These are phyloP conservation scores for Stachybotrys chartarum DNA, from an alignment of 2,329 filamentous ascomycete genomes.

Conservation along the genomic window DNA sequence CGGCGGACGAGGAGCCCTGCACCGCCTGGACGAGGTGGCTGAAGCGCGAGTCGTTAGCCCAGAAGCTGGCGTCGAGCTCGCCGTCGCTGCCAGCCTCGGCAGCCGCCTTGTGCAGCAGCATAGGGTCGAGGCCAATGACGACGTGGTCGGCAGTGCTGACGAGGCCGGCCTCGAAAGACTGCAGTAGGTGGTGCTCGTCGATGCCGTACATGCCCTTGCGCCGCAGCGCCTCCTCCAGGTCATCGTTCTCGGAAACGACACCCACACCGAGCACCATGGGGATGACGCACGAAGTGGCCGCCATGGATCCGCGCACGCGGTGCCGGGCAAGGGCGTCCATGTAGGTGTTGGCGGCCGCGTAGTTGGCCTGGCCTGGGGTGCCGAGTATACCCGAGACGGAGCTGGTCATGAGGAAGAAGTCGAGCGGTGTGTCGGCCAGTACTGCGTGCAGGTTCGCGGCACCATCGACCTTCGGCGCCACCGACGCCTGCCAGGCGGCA, in stretches of 20 bases:
- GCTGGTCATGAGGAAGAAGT: background rate
- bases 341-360: conserved; percentile 20
- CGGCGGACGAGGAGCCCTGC: conserved; percentile 2
- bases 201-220: conserved; percentile 5
- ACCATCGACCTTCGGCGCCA: conserved; percentile 23
- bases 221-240: background rate
- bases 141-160: conserved; percentile 9
- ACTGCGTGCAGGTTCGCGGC: conserved; percentile 15
- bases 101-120: conserved; percentile 4
- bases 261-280: conserved; percentile 4
- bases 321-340: conserved; percentile 15
- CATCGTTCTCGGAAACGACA: background rate
- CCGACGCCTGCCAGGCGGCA: conserved; percentile 11
- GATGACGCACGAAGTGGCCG: background rate
- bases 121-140: conserved; percentile 18
- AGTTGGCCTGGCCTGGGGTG: conserved; percentile 14
- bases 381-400: conserved; percentile 15
- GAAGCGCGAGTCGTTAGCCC: conserved; percentile 16
- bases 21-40: conserved; percentile 11
- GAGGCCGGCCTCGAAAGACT: conserved; percentile 1
- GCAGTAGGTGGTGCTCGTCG: conserved; percentile 2
- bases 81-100: conserved; percentile 4
- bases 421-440: background rate
- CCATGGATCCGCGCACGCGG: conserved; percentile 3
- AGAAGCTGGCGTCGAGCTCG: conserved; percentile 12